These are phyloP conservation scores for Rauvolfia tetraphylla DNA, from an alignment of 257 asterid species.

Conservation along the genomic window DNA sequence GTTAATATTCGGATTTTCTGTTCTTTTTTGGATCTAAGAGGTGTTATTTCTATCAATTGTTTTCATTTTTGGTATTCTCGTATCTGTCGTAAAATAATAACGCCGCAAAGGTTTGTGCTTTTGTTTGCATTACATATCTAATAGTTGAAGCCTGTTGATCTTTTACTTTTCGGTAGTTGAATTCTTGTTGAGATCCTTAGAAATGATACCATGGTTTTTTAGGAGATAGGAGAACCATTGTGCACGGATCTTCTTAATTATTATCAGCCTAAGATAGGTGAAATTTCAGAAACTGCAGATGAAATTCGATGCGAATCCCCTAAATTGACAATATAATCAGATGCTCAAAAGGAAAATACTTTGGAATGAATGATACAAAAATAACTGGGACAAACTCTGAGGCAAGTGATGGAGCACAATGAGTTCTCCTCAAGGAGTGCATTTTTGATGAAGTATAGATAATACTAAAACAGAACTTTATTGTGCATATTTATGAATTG, in stretches of 20 bases:
- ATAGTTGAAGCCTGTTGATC: neutral
- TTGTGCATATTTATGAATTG: neutral
- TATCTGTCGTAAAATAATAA: neutral
- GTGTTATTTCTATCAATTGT: neutral
- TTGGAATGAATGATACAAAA: neutral
- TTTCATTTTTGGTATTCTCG: neutral
- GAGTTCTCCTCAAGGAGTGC: too few relatives aligned
- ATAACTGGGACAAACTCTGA: neutral
- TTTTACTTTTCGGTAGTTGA: neutral
- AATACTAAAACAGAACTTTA: neutral
- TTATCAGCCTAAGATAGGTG: too few relatives aligned
- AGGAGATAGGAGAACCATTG: neutral
- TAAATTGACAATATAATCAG: neutral
- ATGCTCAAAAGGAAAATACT: neutral
- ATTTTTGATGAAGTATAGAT: neutral
- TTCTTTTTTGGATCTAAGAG: neutral
- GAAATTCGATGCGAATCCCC: too few relatives aligned
- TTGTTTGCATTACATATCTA: neutral
- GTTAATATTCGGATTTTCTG: neutral
- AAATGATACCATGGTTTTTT: neutral
- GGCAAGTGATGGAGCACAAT: neutral
- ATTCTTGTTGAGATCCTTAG: neutral
- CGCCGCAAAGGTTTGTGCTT: neutral
- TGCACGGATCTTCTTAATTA: too few relatives aligned
- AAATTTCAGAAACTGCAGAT: too few relatives aligned